Evolutionary conservation across 177 flowering plant genomes (phyloP).

Genomic region (Vitis hybrid): DNA sequence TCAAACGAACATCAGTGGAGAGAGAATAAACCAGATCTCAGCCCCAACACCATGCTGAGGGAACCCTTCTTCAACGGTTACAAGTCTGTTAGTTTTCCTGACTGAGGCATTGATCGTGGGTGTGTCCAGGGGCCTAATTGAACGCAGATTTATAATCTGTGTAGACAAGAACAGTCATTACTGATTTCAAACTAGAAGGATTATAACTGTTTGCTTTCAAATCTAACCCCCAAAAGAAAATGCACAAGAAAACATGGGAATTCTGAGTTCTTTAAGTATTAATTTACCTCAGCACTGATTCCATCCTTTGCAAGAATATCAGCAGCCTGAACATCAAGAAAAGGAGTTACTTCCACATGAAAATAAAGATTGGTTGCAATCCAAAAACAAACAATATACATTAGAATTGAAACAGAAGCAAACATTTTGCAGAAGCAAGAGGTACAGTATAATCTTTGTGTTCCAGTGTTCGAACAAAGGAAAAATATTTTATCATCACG

Average conservation of each 20-base stretch:
- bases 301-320: constrained; percentile 93
- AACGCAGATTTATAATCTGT: constrained; percentile 89
- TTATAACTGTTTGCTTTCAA: background rate
- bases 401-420: background rate
- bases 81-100: constrained; percentile 88
- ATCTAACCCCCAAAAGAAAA: background rate
- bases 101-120: constrained; percentile 84
- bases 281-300: constrained; percentile 89
- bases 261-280: background rate
- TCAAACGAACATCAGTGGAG: background rate
- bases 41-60: constrained; percentile 99
- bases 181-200: background rate
- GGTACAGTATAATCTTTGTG: background rate
- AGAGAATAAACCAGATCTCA: constrained; percentile 71
- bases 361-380: background rate
- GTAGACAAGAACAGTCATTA: constrained; percentile 12
- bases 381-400: background rate
- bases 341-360: background rate
- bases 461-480: background rate
- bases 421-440: background rate
- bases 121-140: constrained; percentile 93
- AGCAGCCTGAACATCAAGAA: constrained; percentile 66
- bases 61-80: constrained; percentile 93
- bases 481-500: background rate
- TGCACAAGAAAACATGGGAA: background rate